Percentiles rank a stretch among this genome's conserved stretches.
Evolutionary conservation across 176 grass and related monocot species (phyloP).

Genomic region (Paspalum notatum): DNA sequence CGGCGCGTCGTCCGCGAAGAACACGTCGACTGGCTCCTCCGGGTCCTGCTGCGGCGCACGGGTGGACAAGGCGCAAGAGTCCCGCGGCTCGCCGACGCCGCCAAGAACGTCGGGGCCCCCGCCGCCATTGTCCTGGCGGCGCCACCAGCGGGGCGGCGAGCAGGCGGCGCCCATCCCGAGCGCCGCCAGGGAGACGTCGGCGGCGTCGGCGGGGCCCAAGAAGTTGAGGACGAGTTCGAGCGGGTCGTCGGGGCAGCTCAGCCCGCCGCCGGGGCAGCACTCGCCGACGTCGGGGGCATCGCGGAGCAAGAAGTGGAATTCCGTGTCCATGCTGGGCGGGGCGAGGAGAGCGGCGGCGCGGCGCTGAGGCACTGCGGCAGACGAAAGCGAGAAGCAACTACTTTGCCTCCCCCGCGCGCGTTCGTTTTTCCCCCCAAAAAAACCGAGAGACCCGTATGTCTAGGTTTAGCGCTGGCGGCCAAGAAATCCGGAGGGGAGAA

Average conservation of each 20-base stretch:
- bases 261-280: background rate
- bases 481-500: background rate
- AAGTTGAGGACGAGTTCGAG: slow-evolving; percentile 38
- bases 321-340: background rate
- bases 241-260: slow-evolving; percentile 49
- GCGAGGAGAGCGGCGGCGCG: background rate
- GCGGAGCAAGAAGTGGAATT: background rate
- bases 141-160: background rate
- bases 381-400: background rate
- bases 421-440: background rate
- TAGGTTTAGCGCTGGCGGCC: background rate
- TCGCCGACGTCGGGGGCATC: background rate
- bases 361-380: background rate
- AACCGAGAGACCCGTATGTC: background rate
- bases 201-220: background rate
- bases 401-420: background rate
- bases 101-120: background rate
- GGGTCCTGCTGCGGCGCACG: background rate
- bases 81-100: background rate
- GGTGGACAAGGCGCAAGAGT: background rate
- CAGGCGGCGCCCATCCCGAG: background rate
- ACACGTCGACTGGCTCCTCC: background rate
- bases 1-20: background rate
- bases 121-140: background rate
- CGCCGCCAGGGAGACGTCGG: background rate